Percentiles rank a stretch among this genome's conserved stretches.
phyloP scores from a whole-genome alignment of 176 grass and related monocot species.

The Zoysia pacifica region DNA sequence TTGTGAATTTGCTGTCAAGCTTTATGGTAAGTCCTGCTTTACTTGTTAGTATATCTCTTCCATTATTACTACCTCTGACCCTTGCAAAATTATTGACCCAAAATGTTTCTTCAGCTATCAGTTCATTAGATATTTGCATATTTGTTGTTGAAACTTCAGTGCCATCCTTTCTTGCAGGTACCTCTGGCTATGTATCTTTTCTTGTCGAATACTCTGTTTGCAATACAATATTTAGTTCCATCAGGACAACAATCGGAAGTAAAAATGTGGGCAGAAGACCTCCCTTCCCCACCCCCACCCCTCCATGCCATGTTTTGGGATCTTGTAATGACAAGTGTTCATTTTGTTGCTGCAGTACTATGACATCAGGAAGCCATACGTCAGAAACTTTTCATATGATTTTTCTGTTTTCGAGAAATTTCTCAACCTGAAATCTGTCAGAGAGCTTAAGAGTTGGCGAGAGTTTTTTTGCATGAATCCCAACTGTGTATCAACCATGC shows the following conservation, averaged over 20 bases:
- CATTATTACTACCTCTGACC: neutral
- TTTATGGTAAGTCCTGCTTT: constrained; percentile 61
- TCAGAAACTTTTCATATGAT: constrained; percentile 66
- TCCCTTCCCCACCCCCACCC: neutral
- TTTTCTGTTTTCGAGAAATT: constrained; percentile 50
- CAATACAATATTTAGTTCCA: constrained; percentile 81
- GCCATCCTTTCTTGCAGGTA: constrained; percentile 51
- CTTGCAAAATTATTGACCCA: neutral
- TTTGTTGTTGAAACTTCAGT: constrained; percentile 1
- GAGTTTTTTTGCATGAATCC: constrained; percentile 67
- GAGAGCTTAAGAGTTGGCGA: constrained; percentile 73
- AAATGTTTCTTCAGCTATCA: constrained; percentile 17
- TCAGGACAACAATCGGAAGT: constrained; percentile 61
- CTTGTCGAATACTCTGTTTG: constrained; percentile 75
- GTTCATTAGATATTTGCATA: constrained; percentile 15
- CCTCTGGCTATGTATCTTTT: constrained; percentile 74
- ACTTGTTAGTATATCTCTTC: neutral
- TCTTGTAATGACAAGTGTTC: neutral
- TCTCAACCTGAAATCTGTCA: constrained; percentile 68
- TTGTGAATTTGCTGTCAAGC: constrained; percentile 44
- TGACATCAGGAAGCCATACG: constrained; percentile 78
- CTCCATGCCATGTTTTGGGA: neutral
- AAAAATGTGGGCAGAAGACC: constrained; percentile 54
- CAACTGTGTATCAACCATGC: constrained; percentile 43
- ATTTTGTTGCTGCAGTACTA: constrained; percentile 57